Evolutionary conservation across 306 rosid species (phyloP).

Genomic region (Quercus gilva): DNA sequence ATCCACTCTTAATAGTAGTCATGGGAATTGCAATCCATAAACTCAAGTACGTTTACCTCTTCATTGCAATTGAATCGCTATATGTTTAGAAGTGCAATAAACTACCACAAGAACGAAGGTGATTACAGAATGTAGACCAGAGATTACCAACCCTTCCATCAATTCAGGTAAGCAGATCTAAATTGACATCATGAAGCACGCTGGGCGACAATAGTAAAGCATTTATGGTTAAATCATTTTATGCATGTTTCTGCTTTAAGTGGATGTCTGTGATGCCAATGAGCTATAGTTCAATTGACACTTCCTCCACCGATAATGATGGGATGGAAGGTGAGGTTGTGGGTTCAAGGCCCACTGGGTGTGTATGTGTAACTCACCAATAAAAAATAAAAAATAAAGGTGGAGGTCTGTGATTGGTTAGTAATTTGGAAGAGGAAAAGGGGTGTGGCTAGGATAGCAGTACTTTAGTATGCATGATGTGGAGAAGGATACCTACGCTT

Average conservation of each 20-base stretch:
- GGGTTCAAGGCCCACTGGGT: no score
- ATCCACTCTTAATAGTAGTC: not conserved
- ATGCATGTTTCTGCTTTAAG: not conserved
- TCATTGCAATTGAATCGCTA: not conserved
- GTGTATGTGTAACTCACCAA: no score
- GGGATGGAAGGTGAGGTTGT: no score
- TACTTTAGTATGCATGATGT: not conserved
- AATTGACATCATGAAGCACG: not conserved
- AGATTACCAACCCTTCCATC: not conserved
- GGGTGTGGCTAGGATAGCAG: not conserved
- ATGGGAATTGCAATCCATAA: not conserved
- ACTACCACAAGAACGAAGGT: not conserved
- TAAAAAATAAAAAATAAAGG: no score
- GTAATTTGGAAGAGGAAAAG: not conserved
- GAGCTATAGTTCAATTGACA: no score
- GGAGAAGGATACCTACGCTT: not conserved
- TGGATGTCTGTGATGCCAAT: not conserved
- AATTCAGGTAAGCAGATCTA: not conserved
- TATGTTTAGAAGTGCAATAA: not conserved
- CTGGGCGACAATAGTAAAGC: not conserved
- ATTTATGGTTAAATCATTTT: no score
- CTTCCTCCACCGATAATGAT: no score
- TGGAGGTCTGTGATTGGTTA: no score
- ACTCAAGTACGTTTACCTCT: not conserved
- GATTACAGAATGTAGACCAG: not conserved